Base-by-base conservation (phyloP, 2,329 filamentous ascomycete species). In the Chalara sp. region DNA sequence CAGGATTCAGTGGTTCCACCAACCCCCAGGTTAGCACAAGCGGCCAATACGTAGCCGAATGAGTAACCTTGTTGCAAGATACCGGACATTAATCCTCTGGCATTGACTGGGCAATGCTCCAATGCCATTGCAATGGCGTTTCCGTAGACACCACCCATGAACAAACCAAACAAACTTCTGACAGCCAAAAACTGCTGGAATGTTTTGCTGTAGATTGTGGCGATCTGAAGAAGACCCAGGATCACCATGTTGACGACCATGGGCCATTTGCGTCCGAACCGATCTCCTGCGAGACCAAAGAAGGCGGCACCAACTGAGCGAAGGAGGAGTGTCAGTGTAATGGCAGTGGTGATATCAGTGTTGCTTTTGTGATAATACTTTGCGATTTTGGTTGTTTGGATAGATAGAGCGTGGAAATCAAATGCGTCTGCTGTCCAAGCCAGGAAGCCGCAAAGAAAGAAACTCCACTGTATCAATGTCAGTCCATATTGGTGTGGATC, bases 171-270 rank as follows among this genome's bases (percentile, higher is more conserved):
- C 8, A 91, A 70, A 49, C 82, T 80, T 35, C 87, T 77, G 3
- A 87, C 86, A 11, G 83, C 86, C 31, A 91, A 71, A 63, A 91
- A 91, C 13, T 61, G 51, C n/a, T 56, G 46, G 46, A 56, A 61
- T 6, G 55, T 61, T 10, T 52, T 46, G 47, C 53, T 50, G 48
- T 57, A 62, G 11, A 57, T 57, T 6, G 61, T 61, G 6, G 52
- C 57, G 61, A 90, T 73, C 66, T 91, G 84, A 8, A 91, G 72
- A 4, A 83, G 65, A 87, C 76, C 0, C 81, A 86, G 65, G 41
- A 89, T 70, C 52, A 90, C 72, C 81, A 91, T 87, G 72, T 92
- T 92, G 60, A 81, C 60, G 6, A 91, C 83, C 84, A 91, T 88
- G 43, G 87, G 87, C 83, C 86, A 89, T 70, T 90, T 91, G 50